Evolutionary conservation across 345 rosid species (phyloP).

Genomic region (Ailanthus altissimus): DNA sequence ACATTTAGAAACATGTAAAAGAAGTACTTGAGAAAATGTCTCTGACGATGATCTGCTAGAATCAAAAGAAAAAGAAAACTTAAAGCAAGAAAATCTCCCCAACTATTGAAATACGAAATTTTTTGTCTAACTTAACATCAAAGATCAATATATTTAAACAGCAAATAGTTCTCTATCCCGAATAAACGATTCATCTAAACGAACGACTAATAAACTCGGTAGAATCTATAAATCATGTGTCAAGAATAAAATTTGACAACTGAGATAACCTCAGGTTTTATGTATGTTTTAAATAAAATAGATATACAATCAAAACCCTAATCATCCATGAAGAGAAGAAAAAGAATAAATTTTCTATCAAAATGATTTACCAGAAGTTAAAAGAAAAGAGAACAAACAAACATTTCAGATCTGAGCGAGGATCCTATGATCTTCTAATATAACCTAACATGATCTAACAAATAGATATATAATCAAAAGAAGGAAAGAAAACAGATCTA

Average conservation of each 20-base stretch:
- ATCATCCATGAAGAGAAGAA: not conserved
- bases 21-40: too few species aligned
- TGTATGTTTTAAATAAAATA: too few species aligned
- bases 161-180: too few species aligned
- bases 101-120: too few species aligned
- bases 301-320: not conserved
- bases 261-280: too few species aligned
- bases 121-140: too few species aligned
- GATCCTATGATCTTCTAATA: not conserved
- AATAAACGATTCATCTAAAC: too few species aligned
- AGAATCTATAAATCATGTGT: too few species aligned
- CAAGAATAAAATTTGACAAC: too few species aligned
- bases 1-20: not conserved
- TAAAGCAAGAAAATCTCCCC: not conserved
- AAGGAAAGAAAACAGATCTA: slow-evolving; percentile 16
- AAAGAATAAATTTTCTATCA: too few species aligned
- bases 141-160: too few species aligned
- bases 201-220: too few species aligned
- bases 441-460: not conserved
- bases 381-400: not conserved
- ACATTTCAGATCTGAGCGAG: not conserved
- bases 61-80: not conserved
- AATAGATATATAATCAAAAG: not conserved
- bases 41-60: not conserved
- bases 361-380: not conserved